These are phyloP conservation scores for Plasmodium sp. DNA, from an alignment of 169 alveolate species.

Conservation along the genomic window DNA sequence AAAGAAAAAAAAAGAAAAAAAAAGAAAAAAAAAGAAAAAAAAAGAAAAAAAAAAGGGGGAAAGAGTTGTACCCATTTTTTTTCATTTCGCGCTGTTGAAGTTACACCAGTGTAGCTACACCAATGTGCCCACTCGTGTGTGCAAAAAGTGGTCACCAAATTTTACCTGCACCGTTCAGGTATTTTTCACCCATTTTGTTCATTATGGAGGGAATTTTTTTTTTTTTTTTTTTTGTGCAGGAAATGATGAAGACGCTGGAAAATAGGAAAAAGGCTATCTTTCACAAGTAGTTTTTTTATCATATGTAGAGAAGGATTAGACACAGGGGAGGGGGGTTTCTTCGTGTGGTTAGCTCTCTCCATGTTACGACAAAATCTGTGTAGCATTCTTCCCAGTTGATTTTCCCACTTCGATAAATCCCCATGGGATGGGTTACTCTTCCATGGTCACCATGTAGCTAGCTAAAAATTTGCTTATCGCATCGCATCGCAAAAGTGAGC, in stretches of 20 bases:
- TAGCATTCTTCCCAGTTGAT: not conserved
- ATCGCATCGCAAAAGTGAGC: not conserved
- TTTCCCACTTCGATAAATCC: not conserved
- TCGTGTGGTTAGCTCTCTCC: not conserved
- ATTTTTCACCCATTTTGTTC: not conserved
- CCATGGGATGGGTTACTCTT: not conserved
- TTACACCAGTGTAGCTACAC: not conserved
- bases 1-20: not conserved
- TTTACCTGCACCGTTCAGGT: not conserved
- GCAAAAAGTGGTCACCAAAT: not conserved
- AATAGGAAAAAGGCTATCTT: slow-evolving; percentile 45
- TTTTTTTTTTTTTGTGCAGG: slow-evolving; percentile 33
- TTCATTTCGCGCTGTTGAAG: not conserved
- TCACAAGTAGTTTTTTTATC: not conserved
- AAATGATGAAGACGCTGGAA: slow-evolving; percentile 50
- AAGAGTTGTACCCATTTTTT: not conserved
- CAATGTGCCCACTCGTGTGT: not conserved
- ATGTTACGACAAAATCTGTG: not conserved
- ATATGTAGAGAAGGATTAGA: not conserved
- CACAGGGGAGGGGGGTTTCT: not conserved
- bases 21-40: not conserved
- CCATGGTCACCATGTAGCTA: not conserved
- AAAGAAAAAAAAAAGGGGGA: not conserved
- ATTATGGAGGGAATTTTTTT: not conserved
- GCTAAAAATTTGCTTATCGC: not conserved